Evolutionary conservation across 306 rosid species (phyloP).

Genomic region (Boehmeria nivea): DNA sequence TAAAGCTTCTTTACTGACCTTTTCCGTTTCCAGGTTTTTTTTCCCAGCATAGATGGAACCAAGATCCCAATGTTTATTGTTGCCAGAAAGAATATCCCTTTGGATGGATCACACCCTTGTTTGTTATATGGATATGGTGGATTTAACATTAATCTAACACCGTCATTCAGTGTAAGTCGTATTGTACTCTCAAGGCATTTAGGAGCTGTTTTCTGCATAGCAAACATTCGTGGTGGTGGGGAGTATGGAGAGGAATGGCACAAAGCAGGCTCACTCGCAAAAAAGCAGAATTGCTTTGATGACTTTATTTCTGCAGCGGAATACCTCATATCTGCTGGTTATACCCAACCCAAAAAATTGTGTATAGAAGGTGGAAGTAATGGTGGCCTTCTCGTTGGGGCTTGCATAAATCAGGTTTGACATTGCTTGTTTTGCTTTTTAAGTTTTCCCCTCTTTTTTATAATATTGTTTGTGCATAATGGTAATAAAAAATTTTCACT

Average conservation of each 20-base stretch:
- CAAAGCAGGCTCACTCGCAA: constrained; percentile 84
- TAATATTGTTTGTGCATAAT: not conserved
- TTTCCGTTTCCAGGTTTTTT: constrained; percentile 59
- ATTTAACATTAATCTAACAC: constrained; percentile 71
- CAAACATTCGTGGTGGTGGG: constrained; percentile 97
- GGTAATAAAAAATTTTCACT: not conserved
- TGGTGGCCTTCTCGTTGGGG: constrained; percentile 93
- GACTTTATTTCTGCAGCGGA: constrained; percentile 92
- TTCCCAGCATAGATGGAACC: constrained; percentile 77
- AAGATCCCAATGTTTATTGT: constrained; percentile 77
- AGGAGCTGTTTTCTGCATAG: constrained; percentile 73
- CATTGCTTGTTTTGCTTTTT: not conserved
- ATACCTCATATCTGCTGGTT: constrained; percentile 75
- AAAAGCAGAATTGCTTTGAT: constrained; percentile 89
- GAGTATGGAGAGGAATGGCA: constrained; percentile 99
- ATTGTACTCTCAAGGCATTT: constrained; percentile 66
- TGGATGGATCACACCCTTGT: constrained; percentile 96
- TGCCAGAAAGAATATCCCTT: constrained; percentile 49
- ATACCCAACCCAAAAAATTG: constrained; percentile 72
- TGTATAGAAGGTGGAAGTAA: constrained; percentile 98
- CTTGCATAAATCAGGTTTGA: constrained; percentile 83
- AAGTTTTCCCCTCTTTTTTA: not conserved
- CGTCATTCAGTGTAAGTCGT: constrained; percentile 70
- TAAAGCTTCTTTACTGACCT: not conserved
- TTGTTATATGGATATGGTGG: constrained; percentile 91